Evolutionary conservation across 2,329 filamentous ascomycete genomes (phyloP), one percentile per base, ranked within the genome.

Genomic region (Microcyclosporella mali): DNA sequence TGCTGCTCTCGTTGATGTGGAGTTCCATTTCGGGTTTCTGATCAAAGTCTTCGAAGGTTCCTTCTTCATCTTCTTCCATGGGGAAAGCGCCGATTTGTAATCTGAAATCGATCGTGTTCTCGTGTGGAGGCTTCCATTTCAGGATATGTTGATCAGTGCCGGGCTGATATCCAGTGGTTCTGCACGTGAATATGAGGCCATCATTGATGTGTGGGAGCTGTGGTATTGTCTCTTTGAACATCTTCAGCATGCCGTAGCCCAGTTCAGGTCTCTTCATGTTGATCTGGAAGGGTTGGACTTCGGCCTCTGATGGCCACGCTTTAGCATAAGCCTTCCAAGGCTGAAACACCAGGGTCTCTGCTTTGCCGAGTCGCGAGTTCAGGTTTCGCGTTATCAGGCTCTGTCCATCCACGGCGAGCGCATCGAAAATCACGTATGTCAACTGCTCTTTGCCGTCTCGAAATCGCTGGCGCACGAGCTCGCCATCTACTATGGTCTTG

Each of bases 111-210:
- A 98, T 81, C 0, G 88, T 94, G 69, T 98, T 98, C 65, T 98
- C 92, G 52, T 86, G 75, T 3, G 88, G 87, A 0, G 90, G 88
- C 68, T 98, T 98, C 92, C 92, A 98, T 66, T 98, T 98, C 30
- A 98, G 72, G 50, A 95, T 98, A 63, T 95, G 84, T 37, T 79
- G 79, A 66, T 98, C 92, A 10, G 92, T 98, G 53, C 92, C 92
- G 53, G 85, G 83, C 56, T 83, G 82, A 70, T 98, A 98, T 8
- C 83, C 77, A 14, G 86, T 88, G 56, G 81, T 84, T 51, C 86
- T 81, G 68, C 90, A 95, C n/a, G 92, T 97, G 67, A 97, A 98
- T 60, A 98, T 95, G 35, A 98, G 76, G 4, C 92, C 92, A 63
- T 98, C 92, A 64, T 95, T 97, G 49, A 90, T 89, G 62, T 98